Evolutionary conservation across 768 basidiomycete genomes (phyloP).

Genomic region (Naematelia encephala): DNA sequence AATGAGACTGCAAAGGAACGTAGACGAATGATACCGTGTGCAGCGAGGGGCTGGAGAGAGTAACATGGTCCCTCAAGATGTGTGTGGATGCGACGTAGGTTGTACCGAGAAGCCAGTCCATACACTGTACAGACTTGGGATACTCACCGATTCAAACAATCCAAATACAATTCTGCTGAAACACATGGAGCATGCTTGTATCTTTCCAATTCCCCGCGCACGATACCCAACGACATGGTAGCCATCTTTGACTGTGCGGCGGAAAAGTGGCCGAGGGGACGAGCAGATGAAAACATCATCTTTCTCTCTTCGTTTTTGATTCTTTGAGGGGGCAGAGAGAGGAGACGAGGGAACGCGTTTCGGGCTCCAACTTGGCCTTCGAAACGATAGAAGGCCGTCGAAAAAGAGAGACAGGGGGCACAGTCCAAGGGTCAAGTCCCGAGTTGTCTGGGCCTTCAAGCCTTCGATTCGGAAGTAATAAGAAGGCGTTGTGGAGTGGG

Average conservation of each 20-base stretch:
- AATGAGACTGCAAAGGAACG: no score
- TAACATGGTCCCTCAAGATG: no score
- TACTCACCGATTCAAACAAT: slow-evolving; percentile 42
- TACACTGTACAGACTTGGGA: background rate
- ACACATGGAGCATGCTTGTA: slow-evolving; percentile 34
- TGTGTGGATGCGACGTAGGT: background rate
- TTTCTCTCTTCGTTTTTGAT: background rate
- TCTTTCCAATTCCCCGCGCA: slow-evolving; percentile 37
- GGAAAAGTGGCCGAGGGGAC: slow-evolving; percentile 42
- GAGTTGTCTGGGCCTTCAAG: no score
- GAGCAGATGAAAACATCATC: slow-evolving; percentile 42
- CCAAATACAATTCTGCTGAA: slow-evolving; percentile 32
- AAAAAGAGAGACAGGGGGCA: no score
- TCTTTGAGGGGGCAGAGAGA: background rate
- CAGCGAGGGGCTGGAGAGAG: no score
- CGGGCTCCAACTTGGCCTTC: background rate
- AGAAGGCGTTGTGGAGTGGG: no score
- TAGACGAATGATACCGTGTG: no score
- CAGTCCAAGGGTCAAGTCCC: no score
- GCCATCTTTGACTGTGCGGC: slow-evolving; percentile 38
- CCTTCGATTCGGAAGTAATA: no score
- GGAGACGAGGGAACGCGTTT: background rate
- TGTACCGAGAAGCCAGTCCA: background rate
- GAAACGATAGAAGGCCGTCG: no score
- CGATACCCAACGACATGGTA: slow-evolving; percentile 27